Evolutionary conservation across 2,329 filamentous ascomycete species (phyloP), one percentile per base, ranked within the genome.

Genomic region (Aureobasidium pullulans): DNA sequence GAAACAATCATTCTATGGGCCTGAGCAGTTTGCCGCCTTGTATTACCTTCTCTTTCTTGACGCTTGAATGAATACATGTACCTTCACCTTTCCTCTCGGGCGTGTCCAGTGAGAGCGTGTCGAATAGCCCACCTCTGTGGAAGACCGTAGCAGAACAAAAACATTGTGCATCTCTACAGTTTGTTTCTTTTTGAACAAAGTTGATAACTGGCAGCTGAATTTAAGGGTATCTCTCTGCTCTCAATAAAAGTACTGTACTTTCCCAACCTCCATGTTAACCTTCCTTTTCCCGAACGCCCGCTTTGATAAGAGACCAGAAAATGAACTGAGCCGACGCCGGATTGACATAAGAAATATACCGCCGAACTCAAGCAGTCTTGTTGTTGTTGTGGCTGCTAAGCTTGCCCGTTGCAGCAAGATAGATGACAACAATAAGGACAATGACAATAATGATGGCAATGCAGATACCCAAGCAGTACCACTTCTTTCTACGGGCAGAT

Each of bases 401-500:
- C 50, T 54, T 61, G 28, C 62, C 62, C 13, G 61, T 60, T 3
- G 63, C 66, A 3, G 67, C 68, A 36, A 66, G 66, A 54, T 68
- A 69, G 31, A 72, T 72, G 32, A 72, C 53, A 28, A 72, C 70
- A 56, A 77, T 69, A 48, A 77, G 62, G 58, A 74, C 71, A 62
- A 77, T 69, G 61, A 69, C 60, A 44, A 70, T 32, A 46, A 72
- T 65, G 61, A 71, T 70, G 59, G 60, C 50, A 49, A 74, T 76
- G 66, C 80, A 77, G 69, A 96, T 90, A 68, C 87, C 85, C 66
- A 96, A 76, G 79, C 91, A 96, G 72, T 89, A 92, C 92, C 91
- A 96, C 88, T 96, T 96, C 90, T 95, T 96, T 78, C 85, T 89
- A 66, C 89, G 83, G 53, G 88, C 89, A 66, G 84, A 83, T 71